Base-by-base conservation (phyloP, 2,329 filamentous ascomycete genomes). In the Stylonectria norvegica region DNA sequence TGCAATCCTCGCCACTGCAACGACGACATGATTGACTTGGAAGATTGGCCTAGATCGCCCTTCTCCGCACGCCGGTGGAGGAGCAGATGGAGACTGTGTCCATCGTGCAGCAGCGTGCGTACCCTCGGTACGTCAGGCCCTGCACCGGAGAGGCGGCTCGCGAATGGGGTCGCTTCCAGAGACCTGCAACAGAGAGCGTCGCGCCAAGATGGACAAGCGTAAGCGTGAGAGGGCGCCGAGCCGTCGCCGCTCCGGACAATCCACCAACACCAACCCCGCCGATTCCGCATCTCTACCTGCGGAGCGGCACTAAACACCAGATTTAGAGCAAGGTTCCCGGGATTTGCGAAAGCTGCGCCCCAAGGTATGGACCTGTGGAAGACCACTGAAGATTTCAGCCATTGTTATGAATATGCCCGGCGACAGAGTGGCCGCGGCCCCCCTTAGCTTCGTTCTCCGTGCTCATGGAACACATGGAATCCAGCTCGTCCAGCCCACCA, bases 111-210 rank as follows among this genome's bases (percentile, higher is more conserved):
- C 50, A 27, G 42, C 37, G 32, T 47, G 40, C 48, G 42, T 42
- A 43, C 40, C 42, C 36, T 45, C 48, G 47, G 48, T 45, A 52
- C 38, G 37, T 49, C 43, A 45, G 47, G 50, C 53, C 53, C 53
- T 56, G 53, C 47, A 50, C 45, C 36, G 25, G 38, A 47, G 38
- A 33, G 38, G 33, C 47, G 38, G 45, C 52, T 53, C 51, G 27
- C 53, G 53, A 56, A 56, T 56, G 34, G 53, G 53, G 45, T 53
- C 42, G 35, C 53, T 57, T 56, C 53, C 53, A 50, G 50, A 27
- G 27, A 39, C 32, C 44, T 50, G 37, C 39, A 32, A 52, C 34
- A 44, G 35, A 43, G 47, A 41, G 50, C 42, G 23, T 40, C 28
- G 36, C 28, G 34, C 33, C 33, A 36, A 25, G 40, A 42, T n/a